phyloP scores from a whole-genome alignment of 2,329 filamentous ascomycete genomes.

The Corynespora cassiicola region DNA sequence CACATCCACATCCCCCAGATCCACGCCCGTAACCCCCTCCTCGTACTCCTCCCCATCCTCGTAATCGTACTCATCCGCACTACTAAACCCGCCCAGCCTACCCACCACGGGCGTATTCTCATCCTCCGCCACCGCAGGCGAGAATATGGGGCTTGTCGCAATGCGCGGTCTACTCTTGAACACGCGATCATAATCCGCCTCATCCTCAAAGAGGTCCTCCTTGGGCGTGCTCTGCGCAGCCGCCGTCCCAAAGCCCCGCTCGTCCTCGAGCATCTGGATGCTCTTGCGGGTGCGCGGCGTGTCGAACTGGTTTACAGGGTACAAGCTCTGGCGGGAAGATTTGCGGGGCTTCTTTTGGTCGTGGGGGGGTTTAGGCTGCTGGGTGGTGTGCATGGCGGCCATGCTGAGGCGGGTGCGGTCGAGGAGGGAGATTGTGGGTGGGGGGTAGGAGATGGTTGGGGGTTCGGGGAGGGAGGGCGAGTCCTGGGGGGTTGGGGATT shows the following conservation, averaged over 20 bases:
- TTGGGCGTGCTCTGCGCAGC: slow-evolving; percentile 57
- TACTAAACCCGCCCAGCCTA: slow-evolving; percentile 4
- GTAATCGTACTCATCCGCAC: slow-evolving; percentile 10
- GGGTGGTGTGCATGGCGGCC: slow-evolving; percentile 58
- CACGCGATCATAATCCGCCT: slow-evolving; percentile 79
- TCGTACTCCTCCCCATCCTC: slow-evolving; percentile 18
- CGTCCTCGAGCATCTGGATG: slow-evolving; percentile 28
- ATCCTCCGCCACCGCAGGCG: slow-evolving; percentile 18
- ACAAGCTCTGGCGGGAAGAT: slow-evolving; percentile 40
- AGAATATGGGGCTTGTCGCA: slow-evolving; percentile 71
- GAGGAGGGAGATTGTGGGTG: slow-evolving; percentile 53
- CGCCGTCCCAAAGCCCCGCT: no score
- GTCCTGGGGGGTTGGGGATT: slow-evolving; percentile 26
- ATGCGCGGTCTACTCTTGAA: slow-evolving; percentile 86
- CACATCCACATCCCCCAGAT: slow-evolving; percentile 37
- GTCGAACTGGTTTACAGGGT: slow-evolving; percentile 64
- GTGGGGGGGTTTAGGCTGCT: slow-evolving; percentile 15
- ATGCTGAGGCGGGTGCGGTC: slow-evolving; percentile 85
- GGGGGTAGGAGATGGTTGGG: slow-evolving; percentile 9
- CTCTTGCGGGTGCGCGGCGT: slow-evolving; percentile 52
- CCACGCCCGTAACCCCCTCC: slow-evolving; percentile 38
- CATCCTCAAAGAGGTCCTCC: slow-evolving; percentile 73
- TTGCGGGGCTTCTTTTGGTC: slow-evolving; percentile 27
- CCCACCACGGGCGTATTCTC: slow-evolving; percentile 11
- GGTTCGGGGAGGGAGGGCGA: slow-evolving; percentile 20